These are phyloP conservation scores for Wickerhamiella azyma DNA, from an alignment of 805 yeast genomes.

Conservation along the genomic window DNA sequence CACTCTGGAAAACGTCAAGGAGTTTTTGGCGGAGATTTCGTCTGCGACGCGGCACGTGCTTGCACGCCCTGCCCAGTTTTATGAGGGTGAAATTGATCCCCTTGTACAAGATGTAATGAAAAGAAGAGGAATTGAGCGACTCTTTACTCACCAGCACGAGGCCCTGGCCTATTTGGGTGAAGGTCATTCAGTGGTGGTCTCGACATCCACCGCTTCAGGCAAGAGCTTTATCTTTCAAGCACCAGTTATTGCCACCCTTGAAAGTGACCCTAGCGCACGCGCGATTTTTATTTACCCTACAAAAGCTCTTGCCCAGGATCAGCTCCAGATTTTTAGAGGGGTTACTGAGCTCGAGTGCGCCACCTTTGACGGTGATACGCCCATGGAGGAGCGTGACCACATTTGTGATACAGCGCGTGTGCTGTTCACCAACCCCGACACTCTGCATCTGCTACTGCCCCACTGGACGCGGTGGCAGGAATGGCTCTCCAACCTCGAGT, in stretches of 20 bases:
- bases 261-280: constrained; percentile 35
- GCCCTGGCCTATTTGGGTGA: constrained; percentile 45
- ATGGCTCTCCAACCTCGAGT: constrained; percentile 50
- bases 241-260: constrained; percentile 46
- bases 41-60: constrained; percentile 50
- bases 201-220: constrained; percentile 96
- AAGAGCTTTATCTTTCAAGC: constrained; percentile 85
- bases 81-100: constrained; percentile 15
- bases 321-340: constrained; percentile 62
- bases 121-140: constrained; percentile 34
- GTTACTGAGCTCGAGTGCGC: constrained; percentile 46
- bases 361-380: constrained; percentile 93
- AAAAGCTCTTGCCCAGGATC: constrained; percentile 95
- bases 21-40: constrained; percentile 31
- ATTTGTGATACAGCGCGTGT: constrained; percentile 58
- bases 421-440: constrained; percentile 90
- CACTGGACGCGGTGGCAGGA: constrained; percentile 59
- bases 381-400: constrained; percentile 34
- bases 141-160: constrained; percentile 72
- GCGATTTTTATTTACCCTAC: constrained; percentile 91
- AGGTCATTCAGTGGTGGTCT: constrained; percentile 61
- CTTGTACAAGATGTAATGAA: constrained; percentile 33
- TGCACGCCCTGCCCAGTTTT: constrained; percentile 10
- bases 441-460: constrained; percentile 77
- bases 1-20: constrained; percentile 3